Base-by-base conservation (phyloP, 148 eudicot genomes). In the Rhododendron ovatum region DNA sequence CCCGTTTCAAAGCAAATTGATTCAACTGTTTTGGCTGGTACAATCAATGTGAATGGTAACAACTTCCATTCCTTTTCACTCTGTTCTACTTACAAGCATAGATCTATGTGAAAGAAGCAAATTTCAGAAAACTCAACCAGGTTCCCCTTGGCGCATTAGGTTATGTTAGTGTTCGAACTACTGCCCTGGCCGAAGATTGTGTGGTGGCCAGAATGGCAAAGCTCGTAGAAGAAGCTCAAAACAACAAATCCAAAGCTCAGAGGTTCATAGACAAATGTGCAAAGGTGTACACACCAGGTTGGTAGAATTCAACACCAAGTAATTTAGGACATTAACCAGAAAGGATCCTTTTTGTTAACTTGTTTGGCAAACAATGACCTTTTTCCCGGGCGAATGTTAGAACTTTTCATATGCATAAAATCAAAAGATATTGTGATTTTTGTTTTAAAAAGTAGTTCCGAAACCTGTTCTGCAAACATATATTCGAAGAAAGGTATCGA, bases 151-250 rank as follows among this genome's bases (percentile, higher is more conserved):
- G 14, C 0, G 39, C 37, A 14, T 28, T 30, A 71, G 76, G 76
- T 71, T 71, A 71, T 71, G 4, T 71, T 30, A 91, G 88, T 45
- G 91, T 94, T 50, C 93, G 85, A 53, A 95, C 99, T 22, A 95
- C 94, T 5, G 93, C 94, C 69, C 88, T 93, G 13, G 93, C 98
- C 10, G 94, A 95, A 86, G 98, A 97, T 73, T 92, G 96, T 84
- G 96, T 91, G 55, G 99, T 97, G 74, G 96, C 98, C 18, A 92
- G 88, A 88, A 92, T 95, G 98, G 95, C 95, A 26, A 94, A 93
- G 90, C 92, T 97, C 39, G 99, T 97, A 14, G 99, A 97, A 93
- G 98, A 94, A 83, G 98, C 99, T 85, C 98, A 97, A 78, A 93
- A 91, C 86, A 93, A 89, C 59, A 93, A 92, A 84, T 92, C 98